A percentile compares a stretch with the other conserved stretches of the same genome.
phyloP scores from a whole-genome alignment of 2,329 filamentous ascomycete genomes.

The Aspergillus sergii region DNA sequence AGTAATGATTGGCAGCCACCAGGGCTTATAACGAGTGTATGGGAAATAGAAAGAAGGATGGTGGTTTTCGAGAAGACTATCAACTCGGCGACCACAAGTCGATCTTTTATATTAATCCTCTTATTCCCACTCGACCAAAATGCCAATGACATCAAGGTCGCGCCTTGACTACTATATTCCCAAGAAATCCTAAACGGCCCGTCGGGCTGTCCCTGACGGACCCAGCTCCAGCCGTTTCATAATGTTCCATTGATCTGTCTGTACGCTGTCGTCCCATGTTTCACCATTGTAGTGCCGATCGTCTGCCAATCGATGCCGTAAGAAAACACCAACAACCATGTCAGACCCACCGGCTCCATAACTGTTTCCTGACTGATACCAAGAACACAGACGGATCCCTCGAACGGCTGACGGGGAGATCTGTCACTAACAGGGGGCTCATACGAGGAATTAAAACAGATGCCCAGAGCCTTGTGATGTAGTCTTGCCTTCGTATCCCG shows the following conservation, averaged over 20 bases:
- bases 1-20: background rate
- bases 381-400: background rate
- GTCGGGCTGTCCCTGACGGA: background rate
- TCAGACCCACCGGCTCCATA: background rate
- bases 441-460: background rate
- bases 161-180: too few species aligned
- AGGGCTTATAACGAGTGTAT: background rate
- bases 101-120: background rate
- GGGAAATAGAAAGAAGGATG: background rate
- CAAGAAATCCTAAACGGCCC: background rate
- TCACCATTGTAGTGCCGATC: background rate
- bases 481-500: background rate
- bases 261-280: background rate
- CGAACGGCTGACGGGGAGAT: background rate
- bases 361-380: background rate
- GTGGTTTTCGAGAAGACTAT: background rate
- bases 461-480: background rate
- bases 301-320: background rate
- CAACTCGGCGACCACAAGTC: background rate
- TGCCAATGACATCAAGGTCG: too few species aligned
- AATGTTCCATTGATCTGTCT: conserved; percentile 1
- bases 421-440: background rate
- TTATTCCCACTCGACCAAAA: too few species aligned
- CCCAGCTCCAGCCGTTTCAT: background rate
- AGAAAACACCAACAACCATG: background rate